Percentiles rank a stretch among this genome's conserved stretches.
Evolutionary conservation across 1,284 basidiomycete genomes (phyloP).

Genomic region (Microbotryum intermedium): DNA sequence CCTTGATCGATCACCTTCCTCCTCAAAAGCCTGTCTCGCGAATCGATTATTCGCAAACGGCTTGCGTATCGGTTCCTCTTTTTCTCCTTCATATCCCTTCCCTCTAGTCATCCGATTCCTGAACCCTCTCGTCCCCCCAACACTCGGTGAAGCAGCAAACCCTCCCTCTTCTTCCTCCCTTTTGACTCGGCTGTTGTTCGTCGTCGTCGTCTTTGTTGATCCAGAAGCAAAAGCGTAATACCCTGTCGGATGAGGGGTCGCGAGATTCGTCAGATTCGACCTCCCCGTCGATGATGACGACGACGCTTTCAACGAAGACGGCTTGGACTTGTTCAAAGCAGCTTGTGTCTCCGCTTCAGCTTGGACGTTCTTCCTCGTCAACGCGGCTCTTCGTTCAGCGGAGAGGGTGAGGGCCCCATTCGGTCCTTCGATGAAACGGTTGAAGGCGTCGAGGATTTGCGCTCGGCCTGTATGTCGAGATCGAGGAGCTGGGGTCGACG

Average conservation of each 20-base stretch:
- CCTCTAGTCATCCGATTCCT: neutral
- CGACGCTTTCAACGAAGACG: neutral
- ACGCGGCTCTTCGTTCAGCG: constrained; percentile 10
- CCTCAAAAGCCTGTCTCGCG: too few species aligned
- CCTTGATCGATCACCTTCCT: too few species aligned
- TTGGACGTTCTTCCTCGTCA: neutral
- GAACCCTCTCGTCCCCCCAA: neutral
- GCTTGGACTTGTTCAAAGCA: too few species aligned
- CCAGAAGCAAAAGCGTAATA: constrained; percentile 17
- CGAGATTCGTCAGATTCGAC: neutral
- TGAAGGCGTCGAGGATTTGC: constrained; percentile 24
- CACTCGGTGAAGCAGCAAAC: neutral
- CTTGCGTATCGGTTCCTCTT: neutral
- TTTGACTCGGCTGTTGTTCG: neutral
- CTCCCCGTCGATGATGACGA: neutral
- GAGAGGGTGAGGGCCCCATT: constrained; percentile 21
- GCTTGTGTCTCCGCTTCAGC: too few species aligned
- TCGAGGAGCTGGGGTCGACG: neutral
- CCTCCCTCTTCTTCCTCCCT: neutral
- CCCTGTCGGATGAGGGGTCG: constrained; percentile 13
- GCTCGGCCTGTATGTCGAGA: neutral
- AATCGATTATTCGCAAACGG: too few species aligned
- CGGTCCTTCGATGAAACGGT: constrained; percentile 21
- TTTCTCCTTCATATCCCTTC: neutral
- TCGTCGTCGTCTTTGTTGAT: neutral